phyloP scores from a whole-genome alignment of 148 eudicot species.

The Fagopyrum esculentum region DNA sequence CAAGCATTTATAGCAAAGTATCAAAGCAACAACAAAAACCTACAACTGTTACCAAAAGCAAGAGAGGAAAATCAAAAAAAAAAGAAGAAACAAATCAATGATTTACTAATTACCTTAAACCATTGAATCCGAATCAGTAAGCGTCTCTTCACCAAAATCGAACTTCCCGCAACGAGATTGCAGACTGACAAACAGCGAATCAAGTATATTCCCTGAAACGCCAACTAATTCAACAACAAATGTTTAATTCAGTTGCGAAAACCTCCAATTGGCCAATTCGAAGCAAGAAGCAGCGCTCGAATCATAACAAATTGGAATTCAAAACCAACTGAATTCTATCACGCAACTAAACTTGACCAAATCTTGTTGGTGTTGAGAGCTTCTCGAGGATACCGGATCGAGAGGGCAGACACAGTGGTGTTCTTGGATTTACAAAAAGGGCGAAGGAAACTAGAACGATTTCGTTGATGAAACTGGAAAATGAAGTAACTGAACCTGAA shows the following conservation, averaged over 20 bases:
- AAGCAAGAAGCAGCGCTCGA: background rate
- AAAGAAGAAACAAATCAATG: background rate
- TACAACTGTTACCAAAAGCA: background rate
- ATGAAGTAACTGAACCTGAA: slow-evolving; percentile 10
- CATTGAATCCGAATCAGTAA: slow-evolving; percentile 1
- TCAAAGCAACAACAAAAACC: background rate
- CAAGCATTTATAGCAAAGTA: slow-evolving; percentile 6
- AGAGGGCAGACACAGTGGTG: background rate
- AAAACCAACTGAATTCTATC: background rate
- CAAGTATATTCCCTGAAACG: background rate
- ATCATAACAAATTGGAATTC: background rate
- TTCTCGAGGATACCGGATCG: background rate
- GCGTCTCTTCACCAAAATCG: background rate
- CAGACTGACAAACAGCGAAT: background rate
- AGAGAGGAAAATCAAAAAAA: background rate
- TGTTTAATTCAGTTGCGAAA: background rate
- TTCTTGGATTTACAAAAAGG: background rate
- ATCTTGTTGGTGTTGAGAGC: background rate
- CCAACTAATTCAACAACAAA: background rate
- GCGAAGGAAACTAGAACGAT: background rate
- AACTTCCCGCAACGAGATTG: background rate
- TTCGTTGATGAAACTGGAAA: background rate
- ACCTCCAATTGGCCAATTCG: slow-evolving; percentile 8
- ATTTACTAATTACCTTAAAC: background rate
- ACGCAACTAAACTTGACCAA: background rate